A percentile compares a stretch with the other conserved stretches of the same genome.
Evolutionary conservation across 805 yeast species (phyloP).

Genomic region (Millerozyma miso): DNA sequence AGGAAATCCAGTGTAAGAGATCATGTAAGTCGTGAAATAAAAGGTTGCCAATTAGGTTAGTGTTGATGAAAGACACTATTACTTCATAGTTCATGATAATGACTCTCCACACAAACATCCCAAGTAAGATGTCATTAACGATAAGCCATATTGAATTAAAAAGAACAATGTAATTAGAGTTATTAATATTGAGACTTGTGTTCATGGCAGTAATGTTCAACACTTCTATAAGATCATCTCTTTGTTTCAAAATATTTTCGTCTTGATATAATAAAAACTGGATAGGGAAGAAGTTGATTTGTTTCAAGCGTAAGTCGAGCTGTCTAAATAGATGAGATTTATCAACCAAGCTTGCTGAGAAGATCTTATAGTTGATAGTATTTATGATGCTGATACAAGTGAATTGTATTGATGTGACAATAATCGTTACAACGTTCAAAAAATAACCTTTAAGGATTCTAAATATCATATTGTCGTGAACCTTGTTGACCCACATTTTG

Average conservation of each 20-base stretch:
- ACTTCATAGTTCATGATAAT: conserved; percentile 29
- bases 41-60: conserved; percentile 29
- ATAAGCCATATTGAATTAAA: conserved; percentile 89
- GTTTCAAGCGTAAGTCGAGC: conserved; percentile 71
- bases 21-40: conserved; percentile 44
- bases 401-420: conserved; percentile 13
- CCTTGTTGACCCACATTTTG: not conserved
- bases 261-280: conserved; percentile 63
- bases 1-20: conserved; percentile 69
- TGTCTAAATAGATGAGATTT: conserved; percentile 70
- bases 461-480: not conserved
- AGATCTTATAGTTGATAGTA: conserved; percentile 23
- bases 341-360: conserved; percentile 26
- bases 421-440: conserved; percentile 8
- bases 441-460: not conserved
- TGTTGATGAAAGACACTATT: conserved; percentile 18
- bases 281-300: conserved; percentile 71
- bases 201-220: conserved; percentile 33
- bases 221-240: conserved; percentile 41
- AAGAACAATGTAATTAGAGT: conserved; percentile 63
- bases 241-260: conserved; percentile 34
- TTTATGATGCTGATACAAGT: conserved; percentile 15
- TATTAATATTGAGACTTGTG: conserved; percentile 33
- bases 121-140: conserved; percentile 75
- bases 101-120: conserved; percentile 52